A percentile compares a stretch with the other conserved stretches of the same genome.
Conservation (phyloP, 352 stramenopile species). For the Globisporangium takayamanum region DNA sequence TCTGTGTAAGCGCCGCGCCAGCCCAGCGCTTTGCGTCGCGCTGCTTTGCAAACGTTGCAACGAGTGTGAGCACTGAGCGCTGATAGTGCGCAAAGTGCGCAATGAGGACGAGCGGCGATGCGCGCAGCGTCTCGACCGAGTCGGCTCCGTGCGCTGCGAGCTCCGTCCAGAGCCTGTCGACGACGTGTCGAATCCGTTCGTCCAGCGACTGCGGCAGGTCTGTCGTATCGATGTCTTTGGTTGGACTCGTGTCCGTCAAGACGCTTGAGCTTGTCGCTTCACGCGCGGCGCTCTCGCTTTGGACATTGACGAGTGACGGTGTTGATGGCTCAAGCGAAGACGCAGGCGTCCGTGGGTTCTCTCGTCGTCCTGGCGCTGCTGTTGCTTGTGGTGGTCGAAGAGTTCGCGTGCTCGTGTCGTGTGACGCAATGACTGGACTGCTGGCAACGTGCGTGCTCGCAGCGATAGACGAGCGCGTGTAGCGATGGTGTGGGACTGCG, state of each 20-base stretch:
- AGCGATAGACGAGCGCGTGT: neutral
- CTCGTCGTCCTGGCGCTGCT: neutral
- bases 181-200: constrained; percentile 10
- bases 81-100: constrained; percentile 24
- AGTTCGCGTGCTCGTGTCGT: neutral
- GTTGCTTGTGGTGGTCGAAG: neutral
- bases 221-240: neutral
- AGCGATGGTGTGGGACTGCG: constrained; percentile 8
- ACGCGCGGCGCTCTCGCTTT: too few species aligned
- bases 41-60: constrained; percentile 22
- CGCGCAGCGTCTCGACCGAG: constrained; percentile 16
- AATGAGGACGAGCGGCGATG: constrained; percentile 12
- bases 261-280: too few species aligned
- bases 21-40: constrained; percentile 27
- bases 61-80: constrained; percentile 20
- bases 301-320: too few species aligned
- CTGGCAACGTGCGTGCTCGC: constrained; percentile 23
- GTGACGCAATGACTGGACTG: neutral
- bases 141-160: constrained; percentile 20
- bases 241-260: too few species aligned
- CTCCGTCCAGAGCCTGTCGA: constrained; percentile 24
- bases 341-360: too few species aligned
- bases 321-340: too few species aligned
- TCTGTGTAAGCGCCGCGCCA: constrained; percentile 6
- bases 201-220: constrained; percentile 12